Evolutionary conservation across 2,329 filamentous ascomycete species (phyloP).

Genomic region (Talaromyces sp.): DNA sequence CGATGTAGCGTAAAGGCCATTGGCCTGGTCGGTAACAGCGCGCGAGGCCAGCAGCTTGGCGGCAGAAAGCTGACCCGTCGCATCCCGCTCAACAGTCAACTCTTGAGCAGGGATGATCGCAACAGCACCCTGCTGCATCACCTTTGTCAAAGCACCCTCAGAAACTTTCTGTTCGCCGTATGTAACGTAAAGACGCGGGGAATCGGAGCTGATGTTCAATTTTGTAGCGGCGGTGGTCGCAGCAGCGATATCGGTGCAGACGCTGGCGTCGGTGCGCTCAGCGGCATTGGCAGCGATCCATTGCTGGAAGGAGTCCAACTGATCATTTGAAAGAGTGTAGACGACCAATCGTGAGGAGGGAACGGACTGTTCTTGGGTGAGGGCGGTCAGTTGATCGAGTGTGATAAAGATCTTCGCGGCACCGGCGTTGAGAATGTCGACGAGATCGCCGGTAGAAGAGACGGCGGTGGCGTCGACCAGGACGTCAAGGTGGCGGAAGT

Average conservation of each 20-base stretch:
- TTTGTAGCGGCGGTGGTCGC: constrained; percentile 45
- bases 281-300: constrained; percentile 41
- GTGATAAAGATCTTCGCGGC: constrained; percentile 82
- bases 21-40: constrained; percentile 78
- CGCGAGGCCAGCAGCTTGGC: constrained; percentile 71
- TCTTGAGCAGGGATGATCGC: constrained; percentile 73
- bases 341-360: constrained; percentile 61
- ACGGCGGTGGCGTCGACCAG: constrained; percentile 78
- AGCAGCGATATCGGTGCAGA: constrained; percentile 36
- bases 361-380: constrained; percentile 56
- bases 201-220: constrained; percentile 41
- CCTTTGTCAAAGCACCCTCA: constrained; percentile 53
- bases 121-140: constrained; percentile 57
- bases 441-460: constrained; percentile 69
- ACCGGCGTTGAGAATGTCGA: constrained; percentile 81
- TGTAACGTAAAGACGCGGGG: constrained; percentile 44
- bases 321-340: constrained; percentile 47
- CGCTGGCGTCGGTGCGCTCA: constrained; percentile 40
- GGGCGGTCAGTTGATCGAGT: constrained; percentile 64
- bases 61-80: constrained; percentile 64
- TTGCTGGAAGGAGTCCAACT: constrained; percentile 42
- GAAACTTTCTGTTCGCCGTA: constrained; percentile 41
- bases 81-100: constrained; percentile 68
- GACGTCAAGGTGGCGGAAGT: constrained; percentile 60
- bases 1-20: constrained; percentile 84